These are phyloP conservation scores for Dendrobium chrysotoxum DNA, from an alignment of 106 monocot genomes.

Conservation along the genomic window DNA sequence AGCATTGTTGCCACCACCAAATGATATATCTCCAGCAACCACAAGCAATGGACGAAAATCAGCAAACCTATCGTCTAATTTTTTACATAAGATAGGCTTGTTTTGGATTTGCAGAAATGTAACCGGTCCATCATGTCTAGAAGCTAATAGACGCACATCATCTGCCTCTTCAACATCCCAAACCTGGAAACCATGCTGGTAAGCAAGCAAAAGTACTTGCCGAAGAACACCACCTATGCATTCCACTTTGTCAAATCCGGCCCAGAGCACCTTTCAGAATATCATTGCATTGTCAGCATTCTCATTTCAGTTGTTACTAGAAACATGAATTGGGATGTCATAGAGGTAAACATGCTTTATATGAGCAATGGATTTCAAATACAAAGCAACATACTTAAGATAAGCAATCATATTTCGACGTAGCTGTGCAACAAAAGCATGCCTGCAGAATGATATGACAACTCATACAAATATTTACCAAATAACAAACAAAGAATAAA, in stretches of 20 bases:
- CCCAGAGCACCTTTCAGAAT: conserved; percentile 59
- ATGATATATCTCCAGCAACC: conserved; percentile 43
- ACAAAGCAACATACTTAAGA: background rate
- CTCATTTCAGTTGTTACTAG: background rate
- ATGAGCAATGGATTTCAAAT: background rate
- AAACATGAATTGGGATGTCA: background rate
- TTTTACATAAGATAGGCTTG: conserved; percentile 30
- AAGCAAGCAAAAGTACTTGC: conserved; percentile 66
- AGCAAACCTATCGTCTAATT: conserved; percentile 32
- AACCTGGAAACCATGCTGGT: conserved; percentile 79
- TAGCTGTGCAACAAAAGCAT: background rate
- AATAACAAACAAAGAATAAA: background rate
- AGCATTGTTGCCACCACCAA: conserved; percentile 18
- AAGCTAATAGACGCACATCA: conserved; percentile 50
- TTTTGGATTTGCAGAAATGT: conserved; percentile 57
- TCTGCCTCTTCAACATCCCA: conserved; percentile 92
- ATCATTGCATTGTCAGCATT: background rate
- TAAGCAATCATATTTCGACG: background rate
- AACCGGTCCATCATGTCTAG: conserved; percentile 58
- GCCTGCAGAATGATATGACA: background rate
- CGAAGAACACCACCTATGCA: conserved; percentile 27
- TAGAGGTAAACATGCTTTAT: background rate
- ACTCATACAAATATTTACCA: background rate
- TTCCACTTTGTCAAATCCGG: conserved; percentile 86
- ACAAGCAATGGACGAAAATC: conserved; percentile 41